Evolutionary conservation across 495 filamentous ascomycete genomes (phyloP).

Genomic region (Sabuloglossum arenarium): DNA sequence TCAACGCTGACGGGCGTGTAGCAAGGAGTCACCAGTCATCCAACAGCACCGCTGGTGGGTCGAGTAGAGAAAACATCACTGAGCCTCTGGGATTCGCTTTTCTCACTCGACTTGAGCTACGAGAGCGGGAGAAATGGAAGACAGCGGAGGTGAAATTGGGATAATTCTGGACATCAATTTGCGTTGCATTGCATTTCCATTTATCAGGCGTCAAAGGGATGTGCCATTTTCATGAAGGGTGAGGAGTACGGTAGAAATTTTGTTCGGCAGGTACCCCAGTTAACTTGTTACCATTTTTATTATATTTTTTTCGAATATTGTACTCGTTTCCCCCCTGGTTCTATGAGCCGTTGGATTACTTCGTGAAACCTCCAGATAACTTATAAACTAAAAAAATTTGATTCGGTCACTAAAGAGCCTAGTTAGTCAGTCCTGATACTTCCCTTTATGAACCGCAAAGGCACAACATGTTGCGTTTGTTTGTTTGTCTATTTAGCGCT

Average conservation of each 20-base stretch:
- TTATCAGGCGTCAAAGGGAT: background rate
- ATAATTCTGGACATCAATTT: too few species aligned
- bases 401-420: too few species aligned
- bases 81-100: background rate
- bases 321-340: too few species aligned
- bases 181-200: background rate
- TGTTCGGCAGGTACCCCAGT: too few species aligned
- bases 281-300: too few species aligned
- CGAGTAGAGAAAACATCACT: background rate
- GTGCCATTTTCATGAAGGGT: background rate
- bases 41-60: background rate
- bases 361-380: background rate
- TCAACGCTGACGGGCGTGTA: conserved; percentile 3
- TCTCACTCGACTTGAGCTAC: background rate
- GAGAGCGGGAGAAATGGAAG: background rate
- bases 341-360: background rate
- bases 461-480: too few species aligned
- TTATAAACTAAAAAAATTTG: background rate
- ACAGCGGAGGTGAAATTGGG: background rate
- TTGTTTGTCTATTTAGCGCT: too few species aligned
- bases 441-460: too few species aligned
- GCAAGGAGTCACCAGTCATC: background rate
- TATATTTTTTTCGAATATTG: too few species aligned
- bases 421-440: too few species aligned
- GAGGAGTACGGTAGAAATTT: background rate